phyloP scores from a whole-genome alignment of 2,329 filamentous ascomycete species.

The Colletotrichum orchidophilum region DNA sequence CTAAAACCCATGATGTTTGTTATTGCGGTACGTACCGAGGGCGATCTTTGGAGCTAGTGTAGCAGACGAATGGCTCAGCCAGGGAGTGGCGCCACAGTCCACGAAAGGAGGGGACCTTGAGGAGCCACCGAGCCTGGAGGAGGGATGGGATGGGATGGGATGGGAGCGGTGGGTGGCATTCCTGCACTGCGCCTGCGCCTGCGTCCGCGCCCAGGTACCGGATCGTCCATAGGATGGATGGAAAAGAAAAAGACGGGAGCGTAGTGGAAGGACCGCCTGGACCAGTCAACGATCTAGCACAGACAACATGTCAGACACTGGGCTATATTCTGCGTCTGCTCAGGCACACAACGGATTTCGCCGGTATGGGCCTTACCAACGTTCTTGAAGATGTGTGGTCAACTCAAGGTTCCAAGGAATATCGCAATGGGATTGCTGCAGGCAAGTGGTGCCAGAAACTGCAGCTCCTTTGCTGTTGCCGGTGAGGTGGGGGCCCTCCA shows the following conservation, averaged over 20 bases:
- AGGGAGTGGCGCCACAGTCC: constrained; percentile 21
- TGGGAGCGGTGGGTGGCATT: not conserved
- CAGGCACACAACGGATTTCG: constrained; percentile 4
- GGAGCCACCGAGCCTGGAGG: not conserved
- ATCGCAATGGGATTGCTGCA: not conserved
- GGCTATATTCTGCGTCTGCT: not conserved
- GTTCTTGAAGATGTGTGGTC: not conserved
- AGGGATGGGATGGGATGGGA: too few relatives aligned
- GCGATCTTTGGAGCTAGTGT: constrained; percentile 21
- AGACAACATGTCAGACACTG: not conserved
- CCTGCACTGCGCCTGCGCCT: not conserved
- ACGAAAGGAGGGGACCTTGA: not conserved
- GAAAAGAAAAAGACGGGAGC: not conserved
- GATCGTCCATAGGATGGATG: not conserved
- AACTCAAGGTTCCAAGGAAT: constrained; percentile 6
- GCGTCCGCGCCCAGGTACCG: not conserved
- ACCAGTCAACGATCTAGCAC: not conserved
- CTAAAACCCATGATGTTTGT: not conserved
- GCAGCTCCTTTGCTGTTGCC: constrained; percentile 20
- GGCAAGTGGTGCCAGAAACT: constrained; percentile 3
- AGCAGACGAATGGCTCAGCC: constrained; percentile 27
- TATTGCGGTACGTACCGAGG: constrained; percentile 26
- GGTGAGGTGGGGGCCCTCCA: constrained; percentile 24
- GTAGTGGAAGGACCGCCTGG: too few relatives aligned
- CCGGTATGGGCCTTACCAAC: not conserved